These are phyloP conservation scores for Candida stauntonica DNA, from an alignment of 805 yeast genomes.

Conservation along the genomic window DNA sequence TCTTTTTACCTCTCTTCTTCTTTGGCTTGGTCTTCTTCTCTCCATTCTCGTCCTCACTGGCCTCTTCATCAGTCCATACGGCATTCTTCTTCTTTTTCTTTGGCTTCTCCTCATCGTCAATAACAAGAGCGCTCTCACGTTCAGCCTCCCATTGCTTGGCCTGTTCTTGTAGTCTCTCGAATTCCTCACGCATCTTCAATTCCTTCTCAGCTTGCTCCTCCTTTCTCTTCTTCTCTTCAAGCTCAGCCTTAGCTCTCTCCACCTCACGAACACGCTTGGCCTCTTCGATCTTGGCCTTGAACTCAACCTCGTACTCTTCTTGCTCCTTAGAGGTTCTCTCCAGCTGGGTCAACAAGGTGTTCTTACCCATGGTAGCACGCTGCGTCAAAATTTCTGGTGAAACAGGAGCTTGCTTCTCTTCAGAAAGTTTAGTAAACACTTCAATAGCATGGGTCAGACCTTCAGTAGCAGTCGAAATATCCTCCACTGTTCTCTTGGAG, in stretches of 20 bases:
- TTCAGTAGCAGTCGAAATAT: slow-evolving; percentile 49
- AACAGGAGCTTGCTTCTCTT: slow-evolving; percentile 61
- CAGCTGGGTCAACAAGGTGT: slow-evolving; percentile 68
- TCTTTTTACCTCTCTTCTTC: slow-evolving; percentile 7
- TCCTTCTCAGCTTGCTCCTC: slow-evolving; percentile 47
- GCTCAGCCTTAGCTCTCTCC: slow-evolving; percentile 43
- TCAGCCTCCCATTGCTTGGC: slow-evolving; percentile 55
- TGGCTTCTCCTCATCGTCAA: slow-evolving; percentile 34
- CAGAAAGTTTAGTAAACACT: slow-evolving; percentile 54
- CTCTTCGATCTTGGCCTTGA: slow-evolving; percentile 59
- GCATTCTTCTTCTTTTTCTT: slow-evolving; percentile 35
- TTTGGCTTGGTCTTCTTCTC: not conserved
- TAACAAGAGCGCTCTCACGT: slow-evolving; percentile 35
- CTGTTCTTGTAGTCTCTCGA: slow-evolving; percentile 48
- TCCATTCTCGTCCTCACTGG: slow-evolving; percentile 16
- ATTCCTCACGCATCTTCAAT: slow-evolving; percentile 37
- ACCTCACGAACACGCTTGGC: slow-evolving; percentile 57
- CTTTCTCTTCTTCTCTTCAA: slow-evolving; percentile 42
- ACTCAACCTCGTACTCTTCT: slow-evolving; percentile 53
- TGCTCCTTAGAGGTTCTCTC: slow-evolving; percentile 71
- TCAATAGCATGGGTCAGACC: slow-evolving; percentile 62
- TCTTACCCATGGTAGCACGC: slow-evolving; percentile 81
- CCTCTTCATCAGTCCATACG: slow-evolving; percentile 46
- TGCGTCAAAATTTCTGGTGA: slow-evolving; percentile 76
- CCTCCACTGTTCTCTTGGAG: slow-evolving; percentile 56